Conservation (phyloP, 2,329 filamentous ascomycete genomes). For the Phaeosphaeriaceae sp. region DNA sequence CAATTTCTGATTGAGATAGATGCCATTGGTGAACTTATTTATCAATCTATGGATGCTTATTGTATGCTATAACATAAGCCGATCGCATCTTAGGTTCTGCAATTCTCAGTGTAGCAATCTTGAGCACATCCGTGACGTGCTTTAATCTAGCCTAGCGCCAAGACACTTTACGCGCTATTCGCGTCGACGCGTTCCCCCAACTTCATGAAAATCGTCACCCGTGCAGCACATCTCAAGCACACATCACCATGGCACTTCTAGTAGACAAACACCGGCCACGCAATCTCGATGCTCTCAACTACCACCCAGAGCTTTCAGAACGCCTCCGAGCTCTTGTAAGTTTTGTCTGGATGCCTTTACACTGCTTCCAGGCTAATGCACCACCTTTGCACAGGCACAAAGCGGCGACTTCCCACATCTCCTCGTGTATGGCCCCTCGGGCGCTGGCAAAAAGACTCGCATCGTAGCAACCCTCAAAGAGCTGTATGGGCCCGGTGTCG, state of each 20-base stretch:
- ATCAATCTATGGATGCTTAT: background rate
- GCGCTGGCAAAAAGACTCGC: slow-evolving; percentile 96
- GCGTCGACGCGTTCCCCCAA: slow-evolving; percentile 38
- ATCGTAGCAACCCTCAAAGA: slow-evolving; percentile 96
- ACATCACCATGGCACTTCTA: slow-evolving; percentile 64
- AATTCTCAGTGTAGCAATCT: background rate
- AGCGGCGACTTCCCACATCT: slow-evolving; percentile 98
- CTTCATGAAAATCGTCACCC: slow-evolving; percentile 14
- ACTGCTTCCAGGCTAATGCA: slow-evolving; percentile 13
- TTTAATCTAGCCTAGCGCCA: slow-evolving; percentile 16
- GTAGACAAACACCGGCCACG: slow-evolving; percentile 73
- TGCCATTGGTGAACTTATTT: background rate
- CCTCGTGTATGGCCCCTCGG: slow-evolving; percentile 94
- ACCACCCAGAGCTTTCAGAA: slow-evolving; percentile 87
- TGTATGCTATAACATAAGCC: background rate
- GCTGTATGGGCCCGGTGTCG: slow-evolving; percentile 93
- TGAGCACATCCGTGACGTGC: too few relatives aligned
- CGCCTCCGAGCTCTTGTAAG: slow-evolving; percentile 84
- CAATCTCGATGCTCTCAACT: slow-evolving; percentile 79
- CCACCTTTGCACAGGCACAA: slow-evolving; percentile 70
- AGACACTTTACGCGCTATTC: slow-evolving; percentile 45
- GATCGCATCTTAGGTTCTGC: background rate
- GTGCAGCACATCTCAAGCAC: slow-evolving; percentile 8
- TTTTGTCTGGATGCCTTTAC: background rate
- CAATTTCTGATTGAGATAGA: slow-evolving; percentile 1